Percentiles rank a stretch among this genome's conserved stretches.
These are phyloP conservation scores for Colletotrichum navitas DNA, from an alignment of 2,329 filamentous ascomycete genomes.

Conservation along the genomic window DNA sequence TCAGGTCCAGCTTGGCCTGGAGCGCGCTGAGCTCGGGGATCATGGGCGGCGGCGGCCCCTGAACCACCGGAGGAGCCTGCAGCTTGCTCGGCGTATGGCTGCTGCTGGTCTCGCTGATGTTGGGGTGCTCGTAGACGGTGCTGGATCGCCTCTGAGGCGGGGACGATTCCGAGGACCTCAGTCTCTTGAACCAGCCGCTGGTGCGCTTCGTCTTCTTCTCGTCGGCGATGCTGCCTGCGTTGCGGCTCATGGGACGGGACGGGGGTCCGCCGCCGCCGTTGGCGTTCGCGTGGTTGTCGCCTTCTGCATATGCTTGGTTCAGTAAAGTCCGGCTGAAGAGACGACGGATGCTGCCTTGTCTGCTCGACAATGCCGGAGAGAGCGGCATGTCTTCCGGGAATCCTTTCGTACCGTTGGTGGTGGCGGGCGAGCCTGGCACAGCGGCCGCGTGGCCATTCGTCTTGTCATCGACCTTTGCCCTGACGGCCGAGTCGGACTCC, in stretches of 20 bases:
- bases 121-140: conserved; percentile 55
- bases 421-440: conserved; percentile 38
- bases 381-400: conserved; percentile 63
- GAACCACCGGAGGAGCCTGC: conserved; percentile 43
- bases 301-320: conserved; percentile 66
- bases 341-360: conserved; percentile 68
- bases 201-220: conserved; percentile 67
- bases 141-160: conserved; percentile 57
- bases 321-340: conserved; percentile 68
- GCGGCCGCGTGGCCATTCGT: conserved; percentile 44
- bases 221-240: conserved; percentile 61
- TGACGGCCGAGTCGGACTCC: conserved; percentile 41
- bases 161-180: conserved; percentile 56
- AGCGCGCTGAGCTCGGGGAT: conserved; percentile 69
- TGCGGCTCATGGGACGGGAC: conserved; percentile 63
- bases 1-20: conserved; percentile 61
- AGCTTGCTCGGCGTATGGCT: conserved; percentile 46
- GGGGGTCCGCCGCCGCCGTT: conserved; percentile 50
- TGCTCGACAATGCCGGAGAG: conserved; percentile 65
- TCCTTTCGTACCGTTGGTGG: conserved; percentile 60
- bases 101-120: conserved; percentile 43
- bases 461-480: conserved; percentile 43
- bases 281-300: conserved; percentile 58
- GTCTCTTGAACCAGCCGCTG: conserved; percentile 71
- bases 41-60: conserved; percentile 69